Evolutionary conservation across 2,329 filamentous ascomycete genomes (phyloP).

Genomic region (Apiospora arundinis): DNA sequence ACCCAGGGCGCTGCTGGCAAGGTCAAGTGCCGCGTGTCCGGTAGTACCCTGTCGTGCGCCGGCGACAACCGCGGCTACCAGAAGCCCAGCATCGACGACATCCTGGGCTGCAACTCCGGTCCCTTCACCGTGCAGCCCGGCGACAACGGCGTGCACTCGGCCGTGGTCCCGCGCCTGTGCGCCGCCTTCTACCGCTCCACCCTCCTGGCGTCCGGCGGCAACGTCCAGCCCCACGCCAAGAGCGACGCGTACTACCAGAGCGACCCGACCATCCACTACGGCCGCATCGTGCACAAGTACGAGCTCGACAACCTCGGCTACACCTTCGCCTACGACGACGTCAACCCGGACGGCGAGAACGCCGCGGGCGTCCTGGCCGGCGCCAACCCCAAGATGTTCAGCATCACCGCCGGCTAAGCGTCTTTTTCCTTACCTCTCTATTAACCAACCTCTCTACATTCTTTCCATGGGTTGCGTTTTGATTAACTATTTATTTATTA

Average conservation of each 20-base stretch:
- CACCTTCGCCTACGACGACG: slow-evolving; percentile 73
- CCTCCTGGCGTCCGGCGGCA: slow-evolving; percentile 52
- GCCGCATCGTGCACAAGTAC: slow-evolving; percentile 64
- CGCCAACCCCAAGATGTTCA: slow-evolving; percentile 50
- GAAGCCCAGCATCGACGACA: slow-evolving; percentile 52
- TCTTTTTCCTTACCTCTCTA: too few relatives aligned
- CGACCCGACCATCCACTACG: slow-evolving; percentile 60
- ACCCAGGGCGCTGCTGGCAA: slow-evolving; percentile 42
- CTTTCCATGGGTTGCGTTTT: background rate
- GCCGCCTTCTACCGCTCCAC: slow-evolving; percentile 58
- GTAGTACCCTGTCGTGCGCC: slow-evolving; percentile 45
- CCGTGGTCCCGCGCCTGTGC: slow-evolving; percentile 55
- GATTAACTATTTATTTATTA: background rate
- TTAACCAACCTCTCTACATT: background rate
- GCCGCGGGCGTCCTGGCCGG: slow-evolving; percentile 59
- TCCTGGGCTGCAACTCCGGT: slow-evolving; percentile 59
- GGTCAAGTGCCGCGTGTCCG: slow-evolving; percentile 47
- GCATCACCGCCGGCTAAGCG: slow-evolving; percentile 52
- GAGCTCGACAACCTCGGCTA: slow-evolving; percentile 68
- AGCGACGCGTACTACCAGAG: slow-evolving; percentile 50
- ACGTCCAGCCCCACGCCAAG: slow-evolving; percentile 49
- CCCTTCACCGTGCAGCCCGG: slow-evolving; percentile 47
- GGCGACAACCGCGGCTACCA: slow-evolving; percentile 50
- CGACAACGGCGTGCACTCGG: slow-evolving; percentile 49
- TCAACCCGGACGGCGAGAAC: slow-evolving; percentile 63